A percentile compares a stretch with the other conserved stretches of the same genome.
Evolutionary conservation across 225 moss, liverwort and hornwort genomes (phyloP).

Genomic region (Neckera pumila): DNA sequence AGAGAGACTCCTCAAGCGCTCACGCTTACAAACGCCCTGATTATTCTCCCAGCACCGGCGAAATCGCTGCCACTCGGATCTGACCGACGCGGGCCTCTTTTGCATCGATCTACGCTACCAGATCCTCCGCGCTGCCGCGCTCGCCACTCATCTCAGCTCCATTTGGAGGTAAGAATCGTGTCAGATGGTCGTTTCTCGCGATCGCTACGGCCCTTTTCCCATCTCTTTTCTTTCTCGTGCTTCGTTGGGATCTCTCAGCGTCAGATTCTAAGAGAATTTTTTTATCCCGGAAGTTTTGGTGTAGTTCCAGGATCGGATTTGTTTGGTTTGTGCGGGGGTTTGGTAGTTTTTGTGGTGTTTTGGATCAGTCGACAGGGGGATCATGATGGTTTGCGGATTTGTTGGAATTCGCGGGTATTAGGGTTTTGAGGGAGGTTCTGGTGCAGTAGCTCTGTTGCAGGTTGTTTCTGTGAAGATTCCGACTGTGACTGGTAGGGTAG

Average conservation of each 20-base stretch:
- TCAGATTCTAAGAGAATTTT: not conserved
- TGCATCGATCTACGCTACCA: not conserved
- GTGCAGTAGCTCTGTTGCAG: not conserved
- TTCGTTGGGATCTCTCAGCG: not conserved
- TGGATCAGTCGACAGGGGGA: not conserved
- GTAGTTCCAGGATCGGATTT: not conserved
- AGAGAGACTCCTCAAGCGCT: too few species aligned
- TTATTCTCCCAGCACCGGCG: not conserved
- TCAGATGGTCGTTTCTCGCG: not conserved
- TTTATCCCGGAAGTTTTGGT: not conserved
- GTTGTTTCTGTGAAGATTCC: not conserved
- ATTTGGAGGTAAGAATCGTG: slow-evolving; percentile 1
- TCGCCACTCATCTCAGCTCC: not conserved
- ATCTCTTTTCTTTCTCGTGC: too few species aligned
- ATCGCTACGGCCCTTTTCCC: not conserved
- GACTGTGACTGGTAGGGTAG: not conserved
- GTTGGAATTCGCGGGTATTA: not conserved
- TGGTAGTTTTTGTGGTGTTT: not conserved
- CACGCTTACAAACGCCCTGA: not conserved
- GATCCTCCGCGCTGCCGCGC: not conserved
- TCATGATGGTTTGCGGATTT: not conserved
- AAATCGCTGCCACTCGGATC: not conserved
- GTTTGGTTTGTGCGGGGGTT: not conserved
- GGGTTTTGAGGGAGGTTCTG: not conserved
- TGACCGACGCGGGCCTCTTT: not conserved